Evolutionary conservation across 1,284 basidiomycete genomes (phyloP).

Genomic region (Fereydounia khargensis): DNA sequence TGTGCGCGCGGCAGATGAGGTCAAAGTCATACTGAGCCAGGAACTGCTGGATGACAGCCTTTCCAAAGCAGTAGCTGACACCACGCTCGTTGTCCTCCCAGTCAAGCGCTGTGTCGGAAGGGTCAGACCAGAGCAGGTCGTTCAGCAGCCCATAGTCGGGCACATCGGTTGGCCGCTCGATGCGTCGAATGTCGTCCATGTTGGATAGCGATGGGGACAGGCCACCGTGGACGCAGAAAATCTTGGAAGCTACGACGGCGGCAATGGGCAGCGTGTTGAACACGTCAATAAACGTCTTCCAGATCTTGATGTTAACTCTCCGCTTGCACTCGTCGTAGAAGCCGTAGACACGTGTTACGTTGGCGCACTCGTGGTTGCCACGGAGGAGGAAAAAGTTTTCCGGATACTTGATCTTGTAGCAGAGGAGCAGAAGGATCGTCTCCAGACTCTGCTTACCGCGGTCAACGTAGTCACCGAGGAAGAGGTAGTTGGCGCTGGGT

Average conservation of each 20-base stretch:
- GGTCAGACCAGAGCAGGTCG: slow-evolving; percentile 97
- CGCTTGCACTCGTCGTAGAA: slow-evolving; percentile 98
- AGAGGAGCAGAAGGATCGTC: slow-evolving; percentile 80
- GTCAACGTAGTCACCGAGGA: slow-evolving; percentile 92
- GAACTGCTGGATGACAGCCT: slow-evolving; percentile 95
- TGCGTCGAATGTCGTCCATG: slow-evolving; percentile 99
- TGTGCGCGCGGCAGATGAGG: slow-evolving; percentile 95
- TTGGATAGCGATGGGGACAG: slow-evolving; percentile 95
- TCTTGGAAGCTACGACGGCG: slow-evolving; percentile 95
- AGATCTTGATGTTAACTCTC: slow-evolving; percentile 94
- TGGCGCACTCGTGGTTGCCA: slow-evolving; percentile 91
- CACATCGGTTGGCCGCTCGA: slow-evolving; percentile 98
- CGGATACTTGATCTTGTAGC: slow-evolving; percentile 97
- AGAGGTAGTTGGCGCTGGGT: slow-evolving; percentile 93
- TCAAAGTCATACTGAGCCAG: slow-evolving; percentile 99
- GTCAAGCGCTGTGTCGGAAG: slow-evolving; percentile 97
- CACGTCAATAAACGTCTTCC: slow-evolving; percentile 97
- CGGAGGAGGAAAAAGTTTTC: slow-evolving; percentile 95
- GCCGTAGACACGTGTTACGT: slow-evolving; percentile 92
- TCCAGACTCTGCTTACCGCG: slow-evolving; percentile 91
- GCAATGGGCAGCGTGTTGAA: slow-evolving; percentile 94
- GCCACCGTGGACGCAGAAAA: slow-evolving; percentile 83
- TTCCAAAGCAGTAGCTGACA: slow-evolving; percentile 97
- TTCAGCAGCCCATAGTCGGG: slow-evolving; percentile 97
- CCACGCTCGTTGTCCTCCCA: slow-evolving; percentile 99